Percentiles rank a stretch among this genome's conserved stretches.
Conservation (phyloP, 768 basidiomycete genomes). For the Tremella mesenterica region DNA sequence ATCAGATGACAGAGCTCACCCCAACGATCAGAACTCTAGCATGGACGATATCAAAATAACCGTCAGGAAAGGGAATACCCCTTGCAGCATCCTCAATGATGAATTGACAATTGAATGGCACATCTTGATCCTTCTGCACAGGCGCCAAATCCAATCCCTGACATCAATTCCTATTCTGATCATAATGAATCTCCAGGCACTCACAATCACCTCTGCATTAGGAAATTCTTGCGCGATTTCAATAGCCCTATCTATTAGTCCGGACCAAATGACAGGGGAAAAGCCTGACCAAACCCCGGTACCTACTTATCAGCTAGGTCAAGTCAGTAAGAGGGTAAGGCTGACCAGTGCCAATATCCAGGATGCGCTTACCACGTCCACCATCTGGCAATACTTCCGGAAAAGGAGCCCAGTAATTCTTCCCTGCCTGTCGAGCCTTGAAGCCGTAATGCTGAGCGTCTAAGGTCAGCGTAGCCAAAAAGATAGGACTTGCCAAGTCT, state of each 20-base stretch:
- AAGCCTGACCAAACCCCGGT: slow-evolving; percentile 13
- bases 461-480: background rate
- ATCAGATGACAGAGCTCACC: slow-evolving; percentile 7
- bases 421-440: slow-evolving; percentile 11
- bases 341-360: slow-evolving; percentile 20
- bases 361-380: background rate
- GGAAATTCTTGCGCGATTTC: slow-evolving; percentile 24
- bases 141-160: slow-evolving; percentile 12
- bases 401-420: slow-evolving; percentile 16
- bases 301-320: slow-evolving; percentile 1
- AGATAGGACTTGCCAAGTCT: background rate
- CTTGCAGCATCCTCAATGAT: slow-evolving; percentile 5
- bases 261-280: too few species aligned
- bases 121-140: slow-evolving; percentile 6
- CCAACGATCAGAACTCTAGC: slow-evolving; percentile 11
- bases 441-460: slow-evolving; percentile 15
- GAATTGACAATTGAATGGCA: slow-evolving; percentile 14
- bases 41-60: slow-evolving; percentile 15
- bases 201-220: slow-evolving; percentile 8
- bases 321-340: background rate
- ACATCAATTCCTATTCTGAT: background rate
- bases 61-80: slow-evolving; percentile 17
- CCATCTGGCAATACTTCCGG: background rate
- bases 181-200: background rate
- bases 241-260: slow-evolving; percentile 6